phyloP scores from a whole-genome alignment of 2,329 filamentous ascomycete genomes.

The Verticillium zaregamsianum region DNA sequence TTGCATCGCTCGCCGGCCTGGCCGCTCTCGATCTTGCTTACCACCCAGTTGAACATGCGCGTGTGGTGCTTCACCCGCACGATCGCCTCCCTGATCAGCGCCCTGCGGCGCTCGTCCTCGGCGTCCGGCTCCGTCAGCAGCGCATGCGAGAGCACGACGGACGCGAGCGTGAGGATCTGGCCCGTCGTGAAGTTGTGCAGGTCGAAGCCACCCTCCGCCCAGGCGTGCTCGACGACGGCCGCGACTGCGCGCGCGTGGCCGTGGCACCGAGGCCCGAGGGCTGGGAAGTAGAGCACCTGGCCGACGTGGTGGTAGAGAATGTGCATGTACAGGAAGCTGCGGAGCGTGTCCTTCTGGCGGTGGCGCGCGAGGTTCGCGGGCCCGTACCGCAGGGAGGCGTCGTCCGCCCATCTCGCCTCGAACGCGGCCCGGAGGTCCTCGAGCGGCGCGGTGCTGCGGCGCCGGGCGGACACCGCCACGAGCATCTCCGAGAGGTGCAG shows the following conservation, averaged over 20 bases:
- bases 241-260: not conserved
- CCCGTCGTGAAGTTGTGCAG: not conserved
- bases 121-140: not conserved
- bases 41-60: slow-evolving; percentile 2
- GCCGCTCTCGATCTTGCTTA: not conserved
- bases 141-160: not conserved
- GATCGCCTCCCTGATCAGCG: not conserved
- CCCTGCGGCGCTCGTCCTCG: not conserved
- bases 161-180: not conserved
- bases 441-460: no score
- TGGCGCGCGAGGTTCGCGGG: not conserved
- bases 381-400: not conserved
- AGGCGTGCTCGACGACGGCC: not conserved
- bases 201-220: not conserved
- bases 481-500: not conserved
- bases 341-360: not conserved
- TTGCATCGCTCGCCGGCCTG: not conserved
- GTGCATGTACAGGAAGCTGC: not conserved
- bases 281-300: not conserved
- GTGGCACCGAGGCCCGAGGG: not conserved
- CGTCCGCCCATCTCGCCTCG: not conserved
- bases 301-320: not conserved
- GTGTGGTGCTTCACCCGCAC: not conserved
- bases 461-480: not conserved
- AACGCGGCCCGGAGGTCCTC: not conserved